Percentiles rank a stretch among this genome's conserved stretches.
phyloP scores from a whole-genome alignment of 164 flowering plant species.

The Annona squamosa region DNA sequence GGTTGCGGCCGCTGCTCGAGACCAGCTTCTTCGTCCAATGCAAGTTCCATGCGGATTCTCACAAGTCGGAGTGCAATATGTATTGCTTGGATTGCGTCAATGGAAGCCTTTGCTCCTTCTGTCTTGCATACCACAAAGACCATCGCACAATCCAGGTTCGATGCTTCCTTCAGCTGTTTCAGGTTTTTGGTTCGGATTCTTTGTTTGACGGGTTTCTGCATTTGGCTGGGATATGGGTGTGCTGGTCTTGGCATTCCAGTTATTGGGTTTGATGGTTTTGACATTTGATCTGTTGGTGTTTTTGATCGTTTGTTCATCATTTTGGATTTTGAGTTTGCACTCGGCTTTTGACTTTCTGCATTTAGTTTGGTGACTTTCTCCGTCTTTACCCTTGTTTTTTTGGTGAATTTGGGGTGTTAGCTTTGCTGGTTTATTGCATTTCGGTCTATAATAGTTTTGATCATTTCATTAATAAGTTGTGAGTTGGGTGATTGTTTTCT shows the following conservation, averaged over 20 bases:
- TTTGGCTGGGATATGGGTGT: too few species aligned
- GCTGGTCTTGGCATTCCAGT: too few species aligned
- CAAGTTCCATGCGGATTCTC: constrained; percentile 70
- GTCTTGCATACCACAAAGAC: constrained; percentile 61
- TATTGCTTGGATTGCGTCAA: constrained; percentile 87
- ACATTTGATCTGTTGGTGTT: background rate
- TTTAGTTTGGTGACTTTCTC: too few species aligned
- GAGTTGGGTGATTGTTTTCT: too few species aligned
- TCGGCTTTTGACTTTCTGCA: too few species aligned
- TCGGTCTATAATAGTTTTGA: too few species aligned
- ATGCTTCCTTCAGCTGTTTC: background rate
- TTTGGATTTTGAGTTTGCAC: too few species aligned
- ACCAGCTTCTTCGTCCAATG: constrained; percentile 78
- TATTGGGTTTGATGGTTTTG: background rate
- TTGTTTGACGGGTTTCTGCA: background rate
- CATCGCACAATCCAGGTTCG: constrained; percentile 82
- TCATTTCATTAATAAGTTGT: too few species aligned
- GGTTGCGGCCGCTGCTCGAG: constrained; percentile 66
- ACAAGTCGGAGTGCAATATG: constrained; percentile 95
- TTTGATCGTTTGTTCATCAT: too few species aligned
- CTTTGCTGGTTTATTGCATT: too few species aligned
- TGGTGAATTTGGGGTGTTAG: too few species aligned
- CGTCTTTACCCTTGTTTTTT: too few species aligned
- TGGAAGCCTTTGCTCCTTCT: constrained; percentile 85
- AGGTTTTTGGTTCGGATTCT: background rate